Percentiles rank a stretch among this genome's conserved stretches.
These are phyloP conservation scores for Coemansia sp. DNA, from an alignment of 192 early-diverging fungal genomes.

Conservation along the genomic window DNA sequence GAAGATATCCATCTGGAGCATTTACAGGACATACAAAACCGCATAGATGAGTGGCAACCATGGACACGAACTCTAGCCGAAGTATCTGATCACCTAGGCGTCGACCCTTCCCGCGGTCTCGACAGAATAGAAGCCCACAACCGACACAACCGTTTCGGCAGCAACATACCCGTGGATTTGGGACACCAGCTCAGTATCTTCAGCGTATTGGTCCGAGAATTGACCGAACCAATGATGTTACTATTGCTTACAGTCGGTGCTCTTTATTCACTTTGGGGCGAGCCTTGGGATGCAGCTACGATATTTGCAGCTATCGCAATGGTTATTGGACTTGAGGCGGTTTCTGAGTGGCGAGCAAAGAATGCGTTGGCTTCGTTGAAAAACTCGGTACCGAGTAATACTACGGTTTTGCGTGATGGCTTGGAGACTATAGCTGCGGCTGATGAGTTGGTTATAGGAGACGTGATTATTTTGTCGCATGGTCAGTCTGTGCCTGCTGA, in stretches of 20 bases:
- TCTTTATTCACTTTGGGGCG: slow-evolving; percentile 48
- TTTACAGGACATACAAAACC: slow-evolving; percentile 24
- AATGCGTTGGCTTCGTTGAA: slow-evolving; percentile 23
- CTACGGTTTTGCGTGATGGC: slow-evolving; percentile 36
- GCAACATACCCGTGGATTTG: slow-evolving; percentile 37
- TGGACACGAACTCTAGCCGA: slow-evolving; percentile 36
- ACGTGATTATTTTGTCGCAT: slow-evolving; percentile 79
- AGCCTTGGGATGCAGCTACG: slow-evolving; percentile 30
- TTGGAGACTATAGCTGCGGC: slow-evolving; percentile 30
- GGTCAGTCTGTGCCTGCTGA: slow-evolving; percentile 91
- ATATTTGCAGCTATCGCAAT: slow-evolving; percentile 22
- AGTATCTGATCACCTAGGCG: slow-evolving; percentile 35
- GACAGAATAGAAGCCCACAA: slow-evolving; percentile 24
- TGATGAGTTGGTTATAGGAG: slow-evolving; percentile 56
- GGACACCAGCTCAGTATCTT: slow-evolving; percentile 15
- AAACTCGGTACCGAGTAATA: slow-evolving; percentile 40
- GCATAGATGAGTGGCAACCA: slow-evolving; percentile 33
- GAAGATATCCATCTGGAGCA: slow-evolving; percentile 32
- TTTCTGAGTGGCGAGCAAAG: slow-evolving; percentile 39
- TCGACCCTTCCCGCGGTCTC: slow-evolving; percentile 42
- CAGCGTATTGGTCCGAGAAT: slow-evolving; percentile 18
- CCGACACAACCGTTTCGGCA: slow-evolving; percentile 24
- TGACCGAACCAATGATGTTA: slow-evolving; percentile 33
- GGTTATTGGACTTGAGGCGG: slow-evolving; percentile 21
- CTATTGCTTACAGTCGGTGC: slow-evolving; percentile 30